Evolutionary conservation across 2,329 filamentous ascomycete species (phyloP), one percentile per base, ranked within the genome.

Genomic region (Tolypocladium cylindrosporum): DNA sequence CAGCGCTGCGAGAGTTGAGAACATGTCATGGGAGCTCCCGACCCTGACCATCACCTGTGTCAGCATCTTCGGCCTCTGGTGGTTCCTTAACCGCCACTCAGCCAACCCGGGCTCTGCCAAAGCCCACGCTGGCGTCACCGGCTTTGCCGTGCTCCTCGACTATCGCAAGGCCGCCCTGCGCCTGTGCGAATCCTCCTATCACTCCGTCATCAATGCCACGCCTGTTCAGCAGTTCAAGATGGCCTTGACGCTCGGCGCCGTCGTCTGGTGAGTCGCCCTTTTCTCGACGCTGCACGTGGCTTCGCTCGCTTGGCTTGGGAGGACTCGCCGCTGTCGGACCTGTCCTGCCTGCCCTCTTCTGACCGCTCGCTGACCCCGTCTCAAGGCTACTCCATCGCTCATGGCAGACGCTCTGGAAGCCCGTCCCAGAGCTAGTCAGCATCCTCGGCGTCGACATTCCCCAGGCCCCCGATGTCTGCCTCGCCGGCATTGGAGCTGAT

Each of bases 401-500:
- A 61, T 91, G 89, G 76, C 89, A 92, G 70, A 94, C 95, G 42
- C 80, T 97, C 57, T 88, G 90, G 74, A 96, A 93, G 66, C 91
- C 93, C 31, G 91, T 96, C 58, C 90, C 93, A 58, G 87, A 96
- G 62, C 84, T 99, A 54, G 92, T 97, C 66, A 87, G 87, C 65
- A 90, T 97, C 55, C 85, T 99, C 54, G 92, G 93, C 60, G 87
- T 97, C 70, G 94, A 99, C 69, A 93, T 99, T 55, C 94, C 94
- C 61, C 87, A 91, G 61, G 82, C 90, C 31, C 94, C 94, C 56
- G 86, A 92, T 69, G 89, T 97, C 45, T 96, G 91, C 56, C 84
- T 99, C 40, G 91, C 93, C 57, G 91, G 89, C 62, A 94, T 99
- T 66, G 89, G 88, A 64, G 82, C 90, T 36, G 90, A 95, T 70